Base-by-base conservation (phyloP, 148 eudicot species). In the Dysphania ambrosioides region DNA sequence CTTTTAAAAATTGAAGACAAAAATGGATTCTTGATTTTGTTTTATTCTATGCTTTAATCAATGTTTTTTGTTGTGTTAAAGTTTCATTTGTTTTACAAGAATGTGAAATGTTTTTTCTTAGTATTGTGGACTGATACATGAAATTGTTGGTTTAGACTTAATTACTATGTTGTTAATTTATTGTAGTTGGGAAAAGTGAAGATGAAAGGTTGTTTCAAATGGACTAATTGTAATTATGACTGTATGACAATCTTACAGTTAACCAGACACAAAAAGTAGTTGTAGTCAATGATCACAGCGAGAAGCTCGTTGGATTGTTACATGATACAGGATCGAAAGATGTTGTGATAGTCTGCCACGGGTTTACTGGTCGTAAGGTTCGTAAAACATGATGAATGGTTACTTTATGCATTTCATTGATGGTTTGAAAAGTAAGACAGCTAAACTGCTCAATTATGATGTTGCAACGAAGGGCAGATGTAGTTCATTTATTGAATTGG, bases 341-440 rank as follows among this genome's bases (percentile, higher is more conserved):
- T 51, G 77, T 92, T 56, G 89, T 90, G 55, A 75, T 92, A 19
- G 65, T 88, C 67, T 92, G 97, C 81, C 97, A 92, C 73, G 97
- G 97, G 61, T 90, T 90, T 64, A 75, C 68, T 42, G 69, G 83
- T 63, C 55, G 80, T 56, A 92, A 92, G 96, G 95, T 92, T 61
- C n/a, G 84, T 70, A 19, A 34, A 31, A 6, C 2, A 21, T 30
- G 8, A 19, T 51, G 55, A 23, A n/a, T n/a, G n/a, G 70, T 12
- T 49, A 56, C 66, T 57, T 36, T 21, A 47, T n/a, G n/a, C n/a
- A n/a, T n/a, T n/a, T n/a, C n/a, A n/a, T n/a, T n/a, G n/a, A n/a
- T n/a, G n/a, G n/a, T n/a, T n/a, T n/a, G n/a, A n/a, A n/a, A n/a
- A n/a, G n/a, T n/a, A n/a, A n/a, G n/a, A n/a, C n/a, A n/a, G n/a